phyloP scores from a whole-genome alignment of 805 yeast genomes.

The Huiozyma sinensis region DNA sequence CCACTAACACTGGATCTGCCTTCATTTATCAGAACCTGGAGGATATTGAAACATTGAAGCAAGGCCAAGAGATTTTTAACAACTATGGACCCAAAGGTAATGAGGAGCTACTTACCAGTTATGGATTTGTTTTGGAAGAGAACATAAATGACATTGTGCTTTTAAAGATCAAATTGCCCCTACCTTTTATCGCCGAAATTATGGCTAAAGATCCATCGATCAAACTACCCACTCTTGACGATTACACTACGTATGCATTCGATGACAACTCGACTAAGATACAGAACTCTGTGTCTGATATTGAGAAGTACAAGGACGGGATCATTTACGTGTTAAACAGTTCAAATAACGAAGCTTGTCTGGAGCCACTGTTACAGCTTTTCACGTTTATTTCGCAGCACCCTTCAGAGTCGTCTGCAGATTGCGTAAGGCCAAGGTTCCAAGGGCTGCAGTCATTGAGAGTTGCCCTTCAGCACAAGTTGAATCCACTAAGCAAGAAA shows the following conservation, averaged over 20 bases:
- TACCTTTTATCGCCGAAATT: conserved; percentile 15
- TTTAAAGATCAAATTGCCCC: conserved; percentile 43
- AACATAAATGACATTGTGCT: conserved; percentile 57
- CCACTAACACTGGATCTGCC: conserved; percentile 31
- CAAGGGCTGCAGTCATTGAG: conserved; percentile 49
- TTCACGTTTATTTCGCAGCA: conserved; percentile 27
- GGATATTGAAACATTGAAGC: conserved; percentile 1
- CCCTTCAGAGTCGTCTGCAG: conserved; percentile 26
- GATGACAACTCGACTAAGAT: conserved; percentile 6
- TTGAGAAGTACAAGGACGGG: conserved; percentile 19
- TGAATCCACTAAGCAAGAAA: conserved; percentile 1
- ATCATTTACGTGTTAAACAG: conserved; percentile 27
- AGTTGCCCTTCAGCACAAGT: conserved; percentile 43
- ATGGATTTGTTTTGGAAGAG: conserved; percentile 37
- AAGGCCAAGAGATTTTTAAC: conserved; percentile 50
- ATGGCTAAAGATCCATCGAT: conserved; percentile 30
- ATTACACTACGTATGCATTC: conserved; percentile 33
- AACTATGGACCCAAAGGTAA: conserved; percentile 89
- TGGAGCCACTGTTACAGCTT: conserved; percentile 20
- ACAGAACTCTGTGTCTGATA: background rate
- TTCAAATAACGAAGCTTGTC: conserved; percentile 6
- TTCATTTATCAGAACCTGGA: conserved; percentile 33
- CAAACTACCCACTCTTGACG: conserved; percentile 29
- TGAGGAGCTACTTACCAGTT: conserved; percentile 73
- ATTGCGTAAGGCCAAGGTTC: conserved; percentile 36